These are phyloP conservation scores for Blastobotrys buckinghamii DNA, from an alignment of 1,139 yeast species.

Conservation along the genomic window DNA sequence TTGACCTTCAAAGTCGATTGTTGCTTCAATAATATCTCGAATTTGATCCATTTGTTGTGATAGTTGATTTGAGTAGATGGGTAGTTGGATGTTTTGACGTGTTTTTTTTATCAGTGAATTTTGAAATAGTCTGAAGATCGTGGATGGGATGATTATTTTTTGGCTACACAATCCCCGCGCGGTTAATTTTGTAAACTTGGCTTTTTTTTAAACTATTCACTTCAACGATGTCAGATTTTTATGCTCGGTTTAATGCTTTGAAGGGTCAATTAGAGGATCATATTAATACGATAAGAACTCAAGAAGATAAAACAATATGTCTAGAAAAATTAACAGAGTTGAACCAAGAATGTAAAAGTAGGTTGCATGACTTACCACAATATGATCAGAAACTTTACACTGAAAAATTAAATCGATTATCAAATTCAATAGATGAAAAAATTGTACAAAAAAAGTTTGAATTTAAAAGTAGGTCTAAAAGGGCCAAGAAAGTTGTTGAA, in stretches of 20 bases:
- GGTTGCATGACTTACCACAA: constrained; percentile 17
- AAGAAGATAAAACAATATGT: constrained; percentile 14
- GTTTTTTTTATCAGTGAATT: no score
- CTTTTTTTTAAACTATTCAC: no score
- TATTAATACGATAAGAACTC: constrained; percentile 12
- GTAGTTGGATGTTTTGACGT: background rate
- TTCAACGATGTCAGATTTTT: no score
- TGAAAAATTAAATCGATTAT: constrained; percentile 15
- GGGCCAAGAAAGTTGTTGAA: background rate
- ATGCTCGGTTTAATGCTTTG: constrained; percentile 15
- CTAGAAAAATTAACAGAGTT: constrained; percentile 15
- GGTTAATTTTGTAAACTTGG: no score
- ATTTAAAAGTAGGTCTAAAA: constrained; percentile 11
- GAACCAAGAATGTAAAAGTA: constrained; percentile 16
- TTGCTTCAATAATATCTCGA: constrained; percentile 40
- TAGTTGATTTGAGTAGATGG: no score
- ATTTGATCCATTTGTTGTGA: constrained; percentile 23
- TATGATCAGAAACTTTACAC: constrained; percentile 23
- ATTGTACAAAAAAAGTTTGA: constrained; percentile 16
- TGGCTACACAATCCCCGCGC: no score
- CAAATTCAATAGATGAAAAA: constrained; percentile 11
- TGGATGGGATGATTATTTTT: no score
- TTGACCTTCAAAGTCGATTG: constrained; percentile 62
- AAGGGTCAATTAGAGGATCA: constrained; percentile 17
- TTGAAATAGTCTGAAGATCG: no score